Percentiles rank a stretch among this genome's conserved stretches.
phyloP scores from a whole-genome alignment of 164 flowering plant species.

The Vitis riparia region DNA sequence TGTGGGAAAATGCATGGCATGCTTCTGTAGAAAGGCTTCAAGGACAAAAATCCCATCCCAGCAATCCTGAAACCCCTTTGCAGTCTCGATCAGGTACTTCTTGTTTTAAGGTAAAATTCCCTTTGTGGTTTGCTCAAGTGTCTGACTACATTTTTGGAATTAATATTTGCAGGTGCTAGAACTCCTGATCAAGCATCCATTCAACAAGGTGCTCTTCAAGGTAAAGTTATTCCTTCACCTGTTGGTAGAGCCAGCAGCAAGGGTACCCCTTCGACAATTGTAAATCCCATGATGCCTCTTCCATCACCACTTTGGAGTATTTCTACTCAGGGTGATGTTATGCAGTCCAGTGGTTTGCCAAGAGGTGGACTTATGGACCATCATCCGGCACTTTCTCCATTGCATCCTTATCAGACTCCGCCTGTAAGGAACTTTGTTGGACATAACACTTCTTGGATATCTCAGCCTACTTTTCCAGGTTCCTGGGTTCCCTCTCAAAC shows the following conservation, averaged over 20 bases:
- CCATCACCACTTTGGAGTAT: constrained; percentile 91
- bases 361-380: constrained; percentile 56
- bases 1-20: constrained; percentile 85
- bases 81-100: constrained; percentile 54
- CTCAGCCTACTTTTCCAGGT: constrained; percentile 59
- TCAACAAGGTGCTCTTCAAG: constrained; percentile 41
- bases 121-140: constrained; percentile 1
- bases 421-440: constrained; percentile 52
- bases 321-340: constrained; percentile 52
- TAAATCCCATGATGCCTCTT: constrained; percentile 50
- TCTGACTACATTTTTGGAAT: constrained; percentile 8
- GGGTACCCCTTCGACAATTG: constrained; percentile 36
- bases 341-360: constrained; percentile 39
- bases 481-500: constrained; percentile 70
- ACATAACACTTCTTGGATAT: constrained; percentile 57
- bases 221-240: constrained; percentile 43
- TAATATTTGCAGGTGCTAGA: constrained; percentile 47
- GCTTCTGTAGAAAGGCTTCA: constrained; percentile 55
- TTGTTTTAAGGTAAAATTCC: constrained; percentile 1
- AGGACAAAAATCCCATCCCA: constrained; percentile 46
- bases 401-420: constrained; percentile 72
- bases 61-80: constrained; percentile 53
- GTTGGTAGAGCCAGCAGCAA: constrained; percentile 53
- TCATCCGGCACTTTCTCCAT: constrained; percentile 51
- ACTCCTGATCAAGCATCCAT: constrained; percentile 37